Evolutionary conservation across 1,284 basidiomycete genomes (phyloP).

Genomic region (Cryptococcus floricola): DNA sequence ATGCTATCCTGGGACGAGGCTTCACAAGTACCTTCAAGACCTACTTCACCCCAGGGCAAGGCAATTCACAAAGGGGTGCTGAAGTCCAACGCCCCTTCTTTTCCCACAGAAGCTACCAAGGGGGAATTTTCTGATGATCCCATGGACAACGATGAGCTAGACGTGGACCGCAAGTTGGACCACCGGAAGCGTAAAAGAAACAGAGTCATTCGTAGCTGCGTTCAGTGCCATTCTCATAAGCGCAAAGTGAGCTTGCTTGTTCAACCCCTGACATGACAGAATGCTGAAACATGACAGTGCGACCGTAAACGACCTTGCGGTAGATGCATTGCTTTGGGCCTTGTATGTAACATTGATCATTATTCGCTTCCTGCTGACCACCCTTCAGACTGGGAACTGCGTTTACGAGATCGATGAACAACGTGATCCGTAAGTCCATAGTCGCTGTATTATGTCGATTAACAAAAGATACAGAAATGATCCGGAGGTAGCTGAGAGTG

Average conservation of each 20-base stretch:
- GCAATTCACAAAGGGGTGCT: slow-evolving; percentile 2
- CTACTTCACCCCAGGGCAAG: background rate
- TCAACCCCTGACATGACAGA: background rate
- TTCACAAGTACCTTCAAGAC: background rate
- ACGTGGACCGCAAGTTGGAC: slow-evolving; percentile 48
- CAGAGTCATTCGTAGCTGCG: slow-evolving; percentile 78
- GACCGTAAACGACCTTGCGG: slow-evolving; percentile 63
- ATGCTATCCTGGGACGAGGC: background rate
- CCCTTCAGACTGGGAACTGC: slow-evolving; percentile 71
- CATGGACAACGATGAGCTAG: slow-evolving; percentile 16
- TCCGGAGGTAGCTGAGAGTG: slow-evolving; percentile 74
- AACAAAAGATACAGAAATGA: slow-evolving; percentile 60
- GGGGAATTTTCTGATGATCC: slow-evolving; percentile 7
- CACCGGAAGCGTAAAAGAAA: slow-evolving; percentile 67
- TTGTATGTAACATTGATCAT: slow-evolving; percentile 21
- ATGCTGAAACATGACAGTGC: slow-evolving; percentile 31
- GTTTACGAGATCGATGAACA: slow-evolving; percentile 89
- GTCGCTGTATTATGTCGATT: slow-evolving; percentile 1
- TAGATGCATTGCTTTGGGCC: slow-evolving; percentile 65
- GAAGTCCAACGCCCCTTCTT: background rate
- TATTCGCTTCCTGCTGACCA: background rate
- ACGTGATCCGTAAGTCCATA: slow-evolving; percentile 60
- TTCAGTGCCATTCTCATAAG: slow-evolving; percentile 90
- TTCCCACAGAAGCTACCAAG: background rate
- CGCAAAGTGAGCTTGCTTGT: slow-evolving; percentile 61